Conservation (phyloP, 2,329 filamentous ascomycete species). For the Paramyrothecium sp. region DNA sequence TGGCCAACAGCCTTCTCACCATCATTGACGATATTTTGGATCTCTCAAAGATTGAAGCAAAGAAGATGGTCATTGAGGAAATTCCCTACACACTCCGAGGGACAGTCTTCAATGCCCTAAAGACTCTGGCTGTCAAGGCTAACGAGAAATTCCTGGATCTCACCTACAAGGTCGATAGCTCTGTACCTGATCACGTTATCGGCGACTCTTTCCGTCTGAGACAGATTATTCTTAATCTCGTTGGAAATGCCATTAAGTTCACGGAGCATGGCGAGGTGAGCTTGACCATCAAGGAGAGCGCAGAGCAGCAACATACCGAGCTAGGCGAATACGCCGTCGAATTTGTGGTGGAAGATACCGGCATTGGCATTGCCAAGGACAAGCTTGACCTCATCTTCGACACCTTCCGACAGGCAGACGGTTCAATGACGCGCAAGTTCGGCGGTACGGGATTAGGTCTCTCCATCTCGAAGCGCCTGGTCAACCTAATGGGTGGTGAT, state of each 20-base stretch:
- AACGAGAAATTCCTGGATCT: conserved; percentile 94
- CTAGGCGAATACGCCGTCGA: conserved; percentile 87
- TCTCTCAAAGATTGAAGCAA: conserved; percentile 83
- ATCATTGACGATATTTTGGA: conserved; percentile 88
- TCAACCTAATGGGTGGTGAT: conserved; percentile 94
- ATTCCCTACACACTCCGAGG: conserved; percentile 93
- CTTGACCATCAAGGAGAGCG: conserved; percentile 76
- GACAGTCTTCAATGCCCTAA: conserved; percentile 95
- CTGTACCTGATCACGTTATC: conserved; percentile 91
- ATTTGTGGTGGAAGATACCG: conserved; percentile 93
- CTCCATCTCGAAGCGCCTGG: conserved; percentile 91
- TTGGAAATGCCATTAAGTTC: conserved; percentile 98
- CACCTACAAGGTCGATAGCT: conserved; percentile 89
- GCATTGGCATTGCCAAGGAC: conserved; percentile 92
- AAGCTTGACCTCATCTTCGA: conserved; percentile 98
- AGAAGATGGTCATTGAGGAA: conserved; percentile 97
- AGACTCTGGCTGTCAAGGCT: conserved; percentile 94
- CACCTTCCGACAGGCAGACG: conserved; percentile 97
- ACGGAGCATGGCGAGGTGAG: conserved; percentile 96
- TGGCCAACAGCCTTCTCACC: conserved; percentile 92
- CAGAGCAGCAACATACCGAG: conserved; percentile 60
- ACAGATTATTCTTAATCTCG: conserved; percentile 95
- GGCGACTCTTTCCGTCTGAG: conserved; percentile 95
- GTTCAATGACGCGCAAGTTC: conserved; percentile 93
- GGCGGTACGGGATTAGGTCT: conserved; percentile 91